phyloP scores from a whole-genome alignment of 305 asterid genomes.

The Salvia sclarea region DNA sequence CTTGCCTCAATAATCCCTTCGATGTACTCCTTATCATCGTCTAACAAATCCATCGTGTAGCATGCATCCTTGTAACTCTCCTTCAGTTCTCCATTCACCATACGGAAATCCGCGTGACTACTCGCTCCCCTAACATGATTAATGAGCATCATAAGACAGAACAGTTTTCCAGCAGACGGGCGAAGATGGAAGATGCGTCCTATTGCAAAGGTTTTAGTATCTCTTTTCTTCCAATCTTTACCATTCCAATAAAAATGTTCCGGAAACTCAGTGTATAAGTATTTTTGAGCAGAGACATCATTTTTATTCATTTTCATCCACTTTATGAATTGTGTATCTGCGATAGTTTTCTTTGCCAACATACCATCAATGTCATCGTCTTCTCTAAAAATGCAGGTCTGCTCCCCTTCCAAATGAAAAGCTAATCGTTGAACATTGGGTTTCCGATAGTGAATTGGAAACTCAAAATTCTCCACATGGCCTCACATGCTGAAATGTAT shows the following conservation, averaged over 20 bases:
- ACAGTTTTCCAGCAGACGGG: not conserved
- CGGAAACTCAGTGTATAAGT: not conserved
- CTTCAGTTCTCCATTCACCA: not conserved
- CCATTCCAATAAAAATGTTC: not conserved
- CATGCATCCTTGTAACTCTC: not conserved
- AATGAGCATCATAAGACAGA: too few relatives aligned
- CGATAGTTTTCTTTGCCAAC: not conserved
- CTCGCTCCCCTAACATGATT: not conserved
- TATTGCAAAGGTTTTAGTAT: too few relatives aligned
- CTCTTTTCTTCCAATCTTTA: not conserved
- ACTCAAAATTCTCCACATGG: too few relatives aligned
- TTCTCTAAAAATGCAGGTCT: not conserved
- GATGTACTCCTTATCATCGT: not conserved
- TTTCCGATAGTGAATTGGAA: too few relatives aligned
- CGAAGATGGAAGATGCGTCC: not conserved
- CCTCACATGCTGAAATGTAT: too few relatives aligned
- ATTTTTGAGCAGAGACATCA: not conserved
- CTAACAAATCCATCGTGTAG: not conserved
- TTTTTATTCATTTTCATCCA: not conserved
- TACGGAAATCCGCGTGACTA: not conserved
- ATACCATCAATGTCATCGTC: not conserved
- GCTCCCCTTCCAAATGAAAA: not conserved
- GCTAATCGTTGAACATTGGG: too few relatives aligned
- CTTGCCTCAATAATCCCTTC: not conserved
- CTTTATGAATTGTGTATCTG: not conserved